Conservation (phyloP, 352 stramenopile species). For the Globisporangium alternatum region DNA sequence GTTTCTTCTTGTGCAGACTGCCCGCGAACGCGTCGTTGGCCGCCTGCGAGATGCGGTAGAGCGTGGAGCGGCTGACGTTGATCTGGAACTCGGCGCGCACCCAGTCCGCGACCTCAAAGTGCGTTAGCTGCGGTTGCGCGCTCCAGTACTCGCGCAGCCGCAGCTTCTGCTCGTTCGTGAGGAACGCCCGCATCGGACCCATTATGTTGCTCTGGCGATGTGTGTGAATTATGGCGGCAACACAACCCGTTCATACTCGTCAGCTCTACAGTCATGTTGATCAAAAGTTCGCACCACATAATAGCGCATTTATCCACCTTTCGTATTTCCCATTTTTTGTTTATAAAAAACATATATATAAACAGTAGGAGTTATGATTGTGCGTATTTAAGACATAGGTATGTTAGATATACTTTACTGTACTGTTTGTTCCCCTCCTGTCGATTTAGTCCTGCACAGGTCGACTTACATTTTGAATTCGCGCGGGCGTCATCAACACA, state of each 20-base stretch:
- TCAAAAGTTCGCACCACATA: neutral
- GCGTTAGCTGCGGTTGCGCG: conserved; percentile 29
- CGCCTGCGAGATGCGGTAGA: conserved; percentile 44
- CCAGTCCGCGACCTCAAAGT: conserved; percentile 30
- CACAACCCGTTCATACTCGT: too few relatives aligned
- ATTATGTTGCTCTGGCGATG: neutral
- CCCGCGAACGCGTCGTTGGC: conserved; percentile 27
- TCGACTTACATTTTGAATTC: conserved; percentile 10
- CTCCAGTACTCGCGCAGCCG: conserved; percentile 34
- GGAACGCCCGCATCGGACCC: conserved; percentile 12
- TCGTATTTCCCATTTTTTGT: neutral
- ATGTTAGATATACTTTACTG: neutral
- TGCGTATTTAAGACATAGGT: too few relatives aligned
- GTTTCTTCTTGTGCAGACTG: conserved; percentile 30
- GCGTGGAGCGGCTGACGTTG: conserved; percentile 35
- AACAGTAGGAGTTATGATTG: neutral
- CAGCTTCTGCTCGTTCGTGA: conserved; percentile 43
- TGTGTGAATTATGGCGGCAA: neutral
- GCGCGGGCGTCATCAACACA: neutral
- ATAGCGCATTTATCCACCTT: neutral
- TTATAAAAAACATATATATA: neutral
- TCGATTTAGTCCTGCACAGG: neutral
- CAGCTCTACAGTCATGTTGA: too few relatives aligned
- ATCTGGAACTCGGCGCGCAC: conserved; percentile 32
- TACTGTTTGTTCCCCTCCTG: neutral